A percentile compares a stretch with the other conserved stretches of the same genome.
Conservation (phyloP, 345 rosid species). For the Citrus medica region DNA sequence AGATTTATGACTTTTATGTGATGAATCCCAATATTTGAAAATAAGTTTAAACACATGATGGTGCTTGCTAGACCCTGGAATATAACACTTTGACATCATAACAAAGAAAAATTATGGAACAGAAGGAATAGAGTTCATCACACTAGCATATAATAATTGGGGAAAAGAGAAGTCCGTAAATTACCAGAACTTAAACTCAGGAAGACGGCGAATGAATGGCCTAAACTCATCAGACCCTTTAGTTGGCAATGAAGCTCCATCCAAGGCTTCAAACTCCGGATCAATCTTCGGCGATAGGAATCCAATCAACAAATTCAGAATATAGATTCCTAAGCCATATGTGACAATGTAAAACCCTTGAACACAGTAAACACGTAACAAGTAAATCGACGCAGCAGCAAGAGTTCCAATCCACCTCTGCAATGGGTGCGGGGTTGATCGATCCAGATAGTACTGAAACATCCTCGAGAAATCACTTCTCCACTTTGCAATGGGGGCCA, state of each 20-base stretch:
- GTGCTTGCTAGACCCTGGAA: not conserved
- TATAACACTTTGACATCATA: not conserved
- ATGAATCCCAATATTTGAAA: not conserved
- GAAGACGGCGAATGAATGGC: constrained; percentile 46
- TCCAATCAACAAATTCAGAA: constrained; percentile 47
- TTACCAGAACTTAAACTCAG: constrained; percentile 57
- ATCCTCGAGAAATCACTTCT: constrained; percentile 37
- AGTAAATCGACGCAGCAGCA: constrained; percentile 26
- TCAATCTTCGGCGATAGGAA: constrained; percentile 50
- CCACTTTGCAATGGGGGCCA: constrained; percentile 47
- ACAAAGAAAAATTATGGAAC: not conserved
- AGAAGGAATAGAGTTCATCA: not conserved
- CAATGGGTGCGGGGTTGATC: constrained; percentile 44
- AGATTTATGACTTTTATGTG: not conserved
- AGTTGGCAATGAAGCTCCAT: constrained; percentile 49
- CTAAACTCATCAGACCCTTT: constrained; percentile 43
- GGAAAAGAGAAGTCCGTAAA: no score
- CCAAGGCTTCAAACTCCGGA: constrained; percentile 45
- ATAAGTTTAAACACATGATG: not conserved
- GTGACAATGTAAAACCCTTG: constrained; percentile 45
- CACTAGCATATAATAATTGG: not conserved
- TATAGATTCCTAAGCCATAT: constrained; percentile 45
- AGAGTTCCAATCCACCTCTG: constrained; percentile 49
- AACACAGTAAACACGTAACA: constrained; percentile 34
- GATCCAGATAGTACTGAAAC: constrained; percentile 54